Evolutionary conservation across 2,329 filamentous ascomycete species (phyloP).

Genomic region (Aspergillus amoenus): DNA sequence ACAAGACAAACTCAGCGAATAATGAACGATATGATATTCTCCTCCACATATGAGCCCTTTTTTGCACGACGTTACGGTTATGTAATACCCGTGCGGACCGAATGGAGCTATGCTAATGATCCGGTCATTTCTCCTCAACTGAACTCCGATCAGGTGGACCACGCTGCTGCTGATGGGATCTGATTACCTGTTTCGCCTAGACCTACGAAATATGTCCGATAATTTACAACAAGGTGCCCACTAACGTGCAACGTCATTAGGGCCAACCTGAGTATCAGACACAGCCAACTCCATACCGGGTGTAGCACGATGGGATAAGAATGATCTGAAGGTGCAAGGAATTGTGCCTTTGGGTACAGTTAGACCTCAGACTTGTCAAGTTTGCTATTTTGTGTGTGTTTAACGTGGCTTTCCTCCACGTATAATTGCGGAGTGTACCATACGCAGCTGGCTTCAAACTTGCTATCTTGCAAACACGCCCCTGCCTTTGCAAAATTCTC

Average conservation of each 20-base stretch:
- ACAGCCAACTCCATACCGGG: background rate
- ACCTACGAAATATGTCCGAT: background rate
- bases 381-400: background rate
- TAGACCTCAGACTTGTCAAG: background rate
- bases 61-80: no score
- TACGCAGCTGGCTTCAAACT: background rate
- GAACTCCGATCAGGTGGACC: background rate
- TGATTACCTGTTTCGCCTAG: background rate
- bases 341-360: background rate
- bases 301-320: background rate
- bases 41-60: background rate
- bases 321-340: background rate
- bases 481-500: background rate
- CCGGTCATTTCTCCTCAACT: background rate
- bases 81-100: background rate
- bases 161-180: background rate
- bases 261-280: background rate
- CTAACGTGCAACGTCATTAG: background rate
- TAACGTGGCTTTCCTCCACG: background rate
- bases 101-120: background rate
- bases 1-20: constrained; percentile 10
- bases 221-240: background rate
- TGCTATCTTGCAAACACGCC: background rate
- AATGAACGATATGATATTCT: background rate
- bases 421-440: background rate